phyloP scores from a whole-genome alignment of 169 alveolate species.

The Cyclospora cayetanensis region DNA sequence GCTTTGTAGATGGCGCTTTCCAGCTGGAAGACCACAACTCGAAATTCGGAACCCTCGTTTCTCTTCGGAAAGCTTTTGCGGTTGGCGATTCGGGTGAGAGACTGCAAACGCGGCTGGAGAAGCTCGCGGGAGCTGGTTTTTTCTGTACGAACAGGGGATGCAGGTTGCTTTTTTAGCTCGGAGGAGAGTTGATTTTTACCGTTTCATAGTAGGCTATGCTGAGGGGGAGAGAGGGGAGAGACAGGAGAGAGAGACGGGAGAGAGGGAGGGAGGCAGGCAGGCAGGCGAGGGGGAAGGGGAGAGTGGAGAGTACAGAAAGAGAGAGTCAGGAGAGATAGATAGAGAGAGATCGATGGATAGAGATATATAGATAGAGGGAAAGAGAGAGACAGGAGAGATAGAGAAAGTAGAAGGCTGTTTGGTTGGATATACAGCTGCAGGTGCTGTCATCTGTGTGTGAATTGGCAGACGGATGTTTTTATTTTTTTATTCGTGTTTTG shows the following conservation, averaged over 20 bases:
- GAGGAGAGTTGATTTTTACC: too few species aligned
- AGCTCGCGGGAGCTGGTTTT: not conserved
- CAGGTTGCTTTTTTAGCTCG: not conserved
- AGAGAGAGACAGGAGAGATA: not conserved
- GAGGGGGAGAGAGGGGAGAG: too few species aligned
- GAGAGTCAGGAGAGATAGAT: not conserved
- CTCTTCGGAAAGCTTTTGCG: conserved; percentile 84
- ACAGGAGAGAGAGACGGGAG: too few species aligned
- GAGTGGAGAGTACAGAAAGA: not conserved
- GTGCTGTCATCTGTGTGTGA: not conserved
- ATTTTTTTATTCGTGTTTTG: not conserved
- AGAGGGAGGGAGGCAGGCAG: too few species aligned
- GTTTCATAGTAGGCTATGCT: too few species aligned
- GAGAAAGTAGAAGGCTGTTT: not conserved
- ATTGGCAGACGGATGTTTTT: not conserved
- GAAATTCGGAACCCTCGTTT: conserved; percentile 98
- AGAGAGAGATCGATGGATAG: not conserved
- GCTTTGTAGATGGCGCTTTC: conserved; percentile 91
- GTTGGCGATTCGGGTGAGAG: conserved; percentile 69
- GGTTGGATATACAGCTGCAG: not conserved
- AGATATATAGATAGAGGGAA: not conserved
- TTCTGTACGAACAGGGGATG: not conserved
- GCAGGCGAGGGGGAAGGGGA: too few species aligned
- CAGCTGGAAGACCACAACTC: conserved; percentile 96
- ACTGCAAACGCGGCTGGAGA: not conserved